These are phyloP conservation scores for Penicillium sp. DNA, from an alignment of 2,329 filamentous ascomycete species.

Conservation along the genomic window DNA sequence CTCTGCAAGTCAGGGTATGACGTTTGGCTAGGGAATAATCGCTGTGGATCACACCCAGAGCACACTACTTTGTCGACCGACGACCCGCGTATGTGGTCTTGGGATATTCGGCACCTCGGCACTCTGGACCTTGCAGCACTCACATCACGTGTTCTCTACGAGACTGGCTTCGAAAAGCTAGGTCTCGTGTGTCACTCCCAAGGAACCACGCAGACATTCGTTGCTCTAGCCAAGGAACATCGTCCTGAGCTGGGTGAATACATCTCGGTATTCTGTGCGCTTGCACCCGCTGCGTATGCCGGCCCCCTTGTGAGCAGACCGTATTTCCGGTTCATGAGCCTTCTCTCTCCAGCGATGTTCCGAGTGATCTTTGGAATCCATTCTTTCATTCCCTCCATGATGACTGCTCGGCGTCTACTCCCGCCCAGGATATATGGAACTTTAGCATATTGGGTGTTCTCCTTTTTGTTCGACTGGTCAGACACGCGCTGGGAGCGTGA, in stretches of 20 bases:
- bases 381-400: slow-evolving; percentile 91
- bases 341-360: slow-evolving; percentile 75
- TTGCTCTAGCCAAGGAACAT: slow-evolving; percentile 86
- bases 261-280: slow-evolving; percentile 84
- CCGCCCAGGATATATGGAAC: slow-evolving; percentile 70
- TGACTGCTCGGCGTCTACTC: slow-evolving; percentile 71
- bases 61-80: slow-evolving; percentile 68
- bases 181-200: slow-evolving; percentile 86
- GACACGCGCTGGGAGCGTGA: slow-evolving; percentile 81
- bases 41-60: slow-evolving; percentile 78
- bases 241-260: slow-evolving; percentile 78
- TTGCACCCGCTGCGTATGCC: slow-evolving; percentile 87
- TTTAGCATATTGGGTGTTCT: slow-evolving; percentile 85
- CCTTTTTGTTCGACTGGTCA: slow-evolving; percentile 84
- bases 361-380: slow-evolving; percentile 85
- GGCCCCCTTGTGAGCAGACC: slow-evolving; percentile 81
- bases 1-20: slow-evolving; percentile 90
- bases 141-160: slow-evolving; percentile 71
- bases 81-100: slow-evolving; percentile 93
- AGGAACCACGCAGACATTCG: slow-evolving; percentile 83
- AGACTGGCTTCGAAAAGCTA: slow-evolving; percentile 80
- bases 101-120: slow-evolving; percentile 95
- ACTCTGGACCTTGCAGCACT: slow-evolving; percentile 83
- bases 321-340: slow-evolving; percentile 88
- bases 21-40: slow-evolving; percentile 93